These are phyloP conservation scores for Ceratobasidium sp. DNA, from an alignment of 1,284 basidiomycete species.

Conservation along the genomic window DNA sequence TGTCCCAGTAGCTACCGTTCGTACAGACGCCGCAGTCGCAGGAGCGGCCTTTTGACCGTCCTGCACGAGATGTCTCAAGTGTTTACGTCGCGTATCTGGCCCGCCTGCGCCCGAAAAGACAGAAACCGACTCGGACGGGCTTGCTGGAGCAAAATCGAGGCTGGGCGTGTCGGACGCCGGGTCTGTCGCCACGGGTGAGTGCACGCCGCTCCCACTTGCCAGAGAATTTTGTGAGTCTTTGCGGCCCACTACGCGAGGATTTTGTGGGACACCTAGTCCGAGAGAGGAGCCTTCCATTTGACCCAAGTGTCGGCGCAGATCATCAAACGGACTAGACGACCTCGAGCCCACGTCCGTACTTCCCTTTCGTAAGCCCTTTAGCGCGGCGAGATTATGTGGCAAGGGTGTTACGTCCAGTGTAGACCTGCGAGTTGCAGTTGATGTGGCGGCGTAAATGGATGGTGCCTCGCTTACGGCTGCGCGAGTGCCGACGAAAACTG, in stretches of 20 bases:
- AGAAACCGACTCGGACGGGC: conserved; percentile 54
- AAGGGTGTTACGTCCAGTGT: conserved; percentile 41
- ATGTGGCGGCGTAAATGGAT: conserved; percentile 25
- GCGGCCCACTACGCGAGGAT: conserved; percentile 25
- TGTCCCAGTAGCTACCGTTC: conserved; percentile 77
- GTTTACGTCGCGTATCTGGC: conserved; percentile 39
- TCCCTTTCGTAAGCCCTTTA: background rate
- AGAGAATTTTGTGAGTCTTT: conserved; percentile 43
- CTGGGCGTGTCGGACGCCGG: conserved; percentile 38
- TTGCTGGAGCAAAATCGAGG: conserved; percentile 43
- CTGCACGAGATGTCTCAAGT: conserved; percentile 37
- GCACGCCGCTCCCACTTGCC: conserved; percentile 39
- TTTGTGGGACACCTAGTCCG: conserved; percentile 22
- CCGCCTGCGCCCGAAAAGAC: conserved; percentile 65
- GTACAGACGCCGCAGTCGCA: conserved; percentile 77
- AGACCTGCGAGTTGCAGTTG: conserved; percentile 20
- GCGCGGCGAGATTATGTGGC: background rate
- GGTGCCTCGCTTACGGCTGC: conserved; percentile 22
- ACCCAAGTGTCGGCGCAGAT: conserved; percentile 71
- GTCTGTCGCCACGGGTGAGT: conserved; percentile 37
- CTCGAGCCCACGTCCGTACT: conserved; percentile 57
- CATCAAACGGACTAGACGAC: conserved; percentile 69
- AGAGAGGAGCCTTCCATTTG: conserved; percentile 28
- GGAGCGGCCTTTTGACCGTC: conserved; percentile 78
- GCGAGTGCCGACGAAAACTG: conserved; percentile 83